phyloP scores from a whole-genome alignment of 2,329 filamentous ascomycete genomes.

The Colletotrichum sp. region DNA sequence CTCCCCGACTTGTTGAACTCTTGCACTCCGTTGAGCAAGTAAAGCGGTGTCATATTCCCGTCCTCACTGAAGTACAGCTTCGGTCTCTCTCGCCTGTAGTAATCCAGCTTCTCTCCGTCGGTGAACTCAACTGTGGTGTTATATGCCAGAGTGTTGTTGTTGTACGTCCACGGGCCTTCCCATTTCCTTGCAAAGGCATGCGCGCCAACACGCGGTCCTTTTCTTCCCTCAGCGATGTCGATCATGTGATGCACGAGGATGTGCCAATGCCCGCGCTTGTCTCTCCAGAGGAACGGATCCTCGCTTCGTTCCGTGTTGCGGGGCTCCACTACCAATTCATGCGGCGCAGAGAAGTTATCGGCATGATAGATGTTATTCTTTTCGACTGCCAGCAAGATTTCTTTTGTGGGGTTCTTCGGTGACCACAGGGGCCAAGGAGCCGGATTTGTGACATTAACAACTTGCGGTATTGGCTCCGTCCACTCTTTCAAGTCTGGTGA shows the following conservation, averaged over 20 bases:
- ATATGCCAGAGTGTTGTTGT: conserved; percentile 26
- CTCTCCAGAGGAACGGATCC: conserved; percentile 36
- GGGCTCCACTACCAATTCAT: conserved; percentile 29
- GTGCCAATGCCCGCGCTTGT: conserved; percentile 35
- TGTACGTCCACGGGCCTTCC: conserved; percentile 32
- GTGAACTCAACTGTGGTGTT: conserved; percentile 33
- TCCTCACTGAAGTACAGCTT: conserved; percentile 54
- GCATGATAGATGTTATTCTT: conserved; percentile 38
- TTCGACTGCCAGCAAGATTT: conserved; percentile 36
- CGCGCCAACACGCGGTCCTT: conserved; percentile 31
- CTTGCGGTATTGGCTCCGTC: neutral
- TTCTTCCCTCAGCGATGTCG: conserved; percentile 28
- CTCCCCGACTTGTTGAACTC: conserved; percentile 32
- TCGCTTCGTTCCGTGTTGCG: conserved; percentile 23
- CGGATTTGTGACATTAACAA: conserved; percentile 42
- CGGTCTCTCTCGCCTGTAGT: conserved; percentile 49
- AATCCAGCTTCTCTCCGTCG: conserved; percentile 41
- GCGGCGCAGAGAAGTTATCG: conserved; percentile 28
- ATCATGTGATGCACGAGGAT: conserved; percentile 34
- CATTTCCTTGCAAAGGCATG: conserved; percentile 30
- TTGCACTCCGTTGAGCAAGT: conserved; percentile 51
- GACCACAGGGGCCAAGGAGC: conserved; percentile 42
- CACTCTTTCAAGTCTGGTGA: neutral
- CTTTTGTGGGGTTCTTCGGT: conserved; percentile 24
- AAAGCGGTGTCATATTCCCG: conserved; percentile 48